Evolutionary conservation across 805 yeast genomes (phyloP), one percentile per base, ranked within the genome.

Genomic region (Pichia kluyveri): DNA sequence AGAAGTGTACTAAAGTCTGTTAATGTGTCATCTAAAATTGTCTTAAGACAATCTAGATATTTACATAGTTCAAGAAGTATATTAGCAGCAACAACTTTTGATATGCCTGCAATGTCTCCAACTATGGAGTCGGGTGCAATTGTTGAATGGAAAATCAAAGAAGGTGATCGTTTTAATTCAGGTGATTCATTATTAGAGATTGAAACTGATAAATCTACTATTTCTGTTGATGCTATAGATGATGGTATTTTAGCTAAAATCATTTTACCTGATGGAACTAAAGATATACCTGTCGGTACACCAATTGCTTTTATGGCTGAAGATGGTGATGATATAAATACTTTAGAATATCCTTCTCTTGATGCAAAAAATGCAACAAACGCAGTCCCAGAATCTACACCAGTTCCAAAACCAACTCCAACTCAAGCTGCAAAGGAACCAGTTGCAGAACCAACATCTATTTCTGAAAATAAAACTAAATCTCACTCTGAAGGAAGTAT

Each of bases 41-140:
- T 23, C 26, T 3, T 5, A 23, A 34, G 17, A 40, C 28, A 40
- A 40, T 40, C 23, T 40, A 41, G 51, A 54, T 59, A 53, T 6
- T 62, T 77, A 55, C 70, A 68, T 51, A 44, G 53, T 15, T 51
- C 64, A n/a, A 48, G 55, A 12, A 44, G 49, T 7, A 53, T 54
- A 43, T 41, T 46, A 39, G 74, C 68, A 3, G 79, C 76, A 5
- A 60, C 69, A 19, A 66, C 71, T 37, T 88, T 87, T 69, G 81
- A 73, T 46, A 91, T 91, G 98, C 99, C 99, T 5, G 97, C 99
- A 27, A 87, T 91, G 96, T 90, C 97, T 6, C 99, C 99, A 40
- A 91, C 99, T 8, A 91, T 91, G 99, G 88, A 89, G 31, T 86
- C 82, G 62, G 99, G 99, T 39, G 96, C 96, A 7, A 77, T 91